Evolutionary conservation across 2,329 filamentous ascomycete species (phyloP), one percentile per base, ranked within the genome.

Genomic region (Penicillium sp.): DNA sequence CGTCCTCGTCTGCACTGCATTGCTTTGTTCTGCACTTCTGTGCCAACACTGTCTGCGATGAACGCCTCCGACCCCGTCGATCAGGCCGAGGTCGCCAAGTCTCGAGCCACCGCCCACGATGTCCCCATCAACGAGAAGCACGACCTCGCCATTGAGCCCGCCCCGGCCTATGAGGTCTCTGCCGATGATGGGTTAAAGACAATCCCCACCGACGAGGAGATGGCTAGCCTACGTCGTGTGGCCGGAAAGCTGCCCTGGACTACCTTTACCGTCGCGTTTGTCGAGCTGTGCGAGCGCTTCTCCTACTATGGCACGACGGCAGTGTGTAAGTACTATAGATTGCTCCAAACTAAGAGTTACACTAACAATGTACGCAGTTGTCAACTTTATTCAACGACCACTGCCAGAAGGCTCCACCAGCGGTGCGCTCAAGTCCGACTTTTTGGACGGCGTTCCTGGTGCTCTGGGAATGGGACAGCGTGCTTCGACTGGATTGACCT

Each of bases 241-340:
- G 49, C 69, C 1, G 69, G 64, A 9, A 52, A 57, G 2, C 82
- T 91, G 54, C 84, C 85, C 42, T 85, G 81, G 80, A 75, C 79
- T 48, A 81, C 86, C 51, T 91, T 84, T 73, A 85, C 84, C 21
- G 83, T 91, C 52, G 87, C 86, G 41, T 84, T 90, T 55, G 83
- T 88, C 52, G 88, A 91, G 72, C 75, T 90, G 50, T 89, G 85
- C 74, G 88, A 91, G 74, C 85, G 88, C 42, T 90, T 89, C 73
- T 87, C 85, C 12, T 91, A 90, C 81, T 90, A 91, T 65, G 88
- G 88, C 48, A 86, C 85, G 4, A 81, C 83, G 36, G 80, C 86
- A 26, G 77, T 89, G 24, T 89, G 86, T 82, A 77, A 58, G 78
- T 76, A 5, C 13, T 3, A 4, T 23, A 15, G 10, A 10, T 3